Evolutionary conservation across 106 monocot species (phyloP), one percentile per base, ranked within the genome.

Genomic region (Alisma plantagoaquatica): DNA sequence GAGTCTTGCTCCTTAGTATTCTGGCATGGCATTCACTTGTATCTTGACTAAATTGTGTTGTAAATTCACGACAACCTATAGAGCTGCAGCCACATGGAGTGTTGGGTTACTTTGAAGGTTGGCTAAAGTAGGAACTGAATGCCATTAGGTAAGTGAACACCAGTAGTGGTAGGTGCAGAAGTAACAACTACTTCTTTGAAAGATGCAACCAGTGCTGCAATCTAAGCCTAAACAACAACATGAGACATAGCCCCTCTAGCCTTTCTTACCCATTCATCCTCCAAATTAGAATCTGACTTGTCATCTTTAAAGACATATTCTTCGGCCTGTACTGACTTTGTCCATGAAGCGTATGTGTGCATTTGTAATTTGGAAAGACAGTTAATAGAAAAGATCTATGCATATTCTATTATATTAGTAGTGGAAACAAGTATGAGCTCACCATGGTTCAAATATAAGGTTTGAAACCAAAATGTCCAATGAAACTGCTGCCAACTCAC

Each of bases 281-380:
- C 93, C 29, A 75, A 80, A 4, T 96, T 84, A 18, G 94, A 96
- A 62, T 96, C 94, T 25, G 94, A 96, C 61, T 88, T 88, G 61
- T 96, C 87, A 46, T 88, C 88, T 66, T 96, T 88, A 63, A 80
- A 96, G 21, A 83, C 94, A 68, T 84, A 96, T 69, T 96, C 94
- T 49, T 81, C 81, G 53, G 88, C 83, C 57, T 96, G 94, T 26
- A 84, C 94, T 53, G 87, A 88, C 75, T 96, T 96, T 10, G 59
- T n/a, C n/a, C n/a, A n/a, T n/a, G n/a, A n/a, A n/a, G n/a, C n/a
- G n/a, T n/a, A n/a, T n/a, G n/a, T n/a, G n/a, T n/a, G n/a, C n/a
- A n/a, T n/a, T n/a, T n/a, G n/a, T n/a, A n/a, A n/a, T n/a, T n/a
- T n/a, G n/a, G n/a, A n/a, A n/a, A n/a, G n/a, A n/a, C n/a, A n/a